Conservation (phyloP, 169 alveolate genomes). For the Toxoplasma gondii region DNA sequence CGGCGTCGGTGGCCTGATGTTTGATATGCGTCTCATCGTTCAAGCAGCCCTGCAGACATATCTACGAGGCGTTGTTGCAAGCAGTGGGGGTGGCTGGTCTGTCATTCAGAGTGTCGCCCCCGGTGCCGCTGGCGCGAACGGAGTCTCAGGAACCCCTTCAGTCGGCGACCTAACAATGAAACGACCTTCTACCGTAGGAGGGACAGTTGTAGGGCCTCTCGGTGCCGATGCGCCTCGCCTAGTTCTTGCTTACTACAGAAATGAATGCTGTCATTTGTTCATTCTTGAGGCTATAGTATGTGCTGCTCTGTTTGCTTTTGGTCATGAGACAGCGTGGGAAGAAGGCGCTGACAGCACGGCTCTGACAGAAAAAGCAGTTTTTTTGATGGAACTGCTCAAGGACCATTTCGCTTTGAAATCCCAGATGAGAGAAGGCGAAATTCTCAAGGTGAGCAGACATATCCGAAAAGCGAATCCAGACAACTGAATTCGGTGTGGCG, state of each 20-base stretch:
- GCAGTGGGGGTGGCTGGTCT: constrained; percentile 40
- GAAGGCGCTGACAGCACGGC: neutral
- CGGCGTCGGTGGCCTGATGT: constrained; percentile 42
- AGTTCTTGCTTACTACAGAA: constrained; percentile 56
- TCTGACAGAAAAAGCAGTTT: neutral
- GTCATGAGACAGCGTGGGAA: constrained; percentile 26
- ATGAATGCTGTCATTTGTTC: constrained; percentile 50
- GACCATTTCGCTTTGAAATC: neutral
- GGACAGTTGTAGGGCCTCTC: neutral
- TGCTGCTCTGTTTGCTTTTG: constrained; percentile 19
- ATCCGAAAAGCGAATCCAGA: neutral
- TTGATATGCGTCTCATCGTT: constrained; percentile 10
- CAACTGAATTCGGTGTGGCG: neutral
- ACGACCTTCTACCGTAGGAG: constrained; percentile 15
- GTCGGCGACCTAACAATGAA: neutral
- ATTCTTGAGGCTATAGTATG: constrained; percentile 16
- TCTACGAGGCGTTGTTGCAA: neutral
- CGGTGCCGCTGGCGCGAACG: neutral
- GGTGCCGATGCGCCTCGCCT: constrained; percentile 40
- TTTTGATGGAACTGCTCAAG: neutral
- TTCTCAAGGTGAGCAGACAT: neutral
- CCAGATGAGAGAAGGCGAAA: neutral
- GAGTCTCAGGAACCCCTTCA: neutral
- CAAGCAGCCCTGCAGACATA: constrained; percentile 35
- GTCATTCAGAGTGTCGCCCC: neutral